Percentiles rank a stretch among this genome's conserved stretches.
These are phyloP conservation scores for Russula virescens DNA, from an alignment of 768 basidiomycete species.

Conservation along the genomic window DNA sequence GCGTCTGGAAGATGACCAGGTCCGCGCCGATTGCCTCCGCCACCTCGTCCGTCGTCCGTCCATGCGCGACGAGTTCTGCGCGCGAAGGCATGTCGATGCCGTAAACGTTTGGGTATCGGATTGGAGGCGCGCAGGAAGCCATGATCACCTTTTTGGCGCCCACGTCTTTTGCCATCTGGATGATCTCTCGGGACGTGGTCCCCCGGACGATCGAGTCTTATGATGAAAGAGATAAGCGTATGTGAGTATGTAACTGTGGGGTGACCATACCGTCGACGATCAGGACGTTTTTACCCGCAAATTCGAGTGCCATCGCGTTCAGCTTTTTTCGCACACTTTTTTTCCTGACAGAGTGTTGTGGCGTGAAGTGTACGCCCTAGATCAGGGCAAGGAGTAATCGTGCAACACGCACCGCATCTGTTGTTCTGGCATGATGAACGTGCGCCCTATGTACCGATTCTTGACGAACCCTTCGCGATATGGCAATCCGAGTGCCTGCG, in stretches of 20 bases:
- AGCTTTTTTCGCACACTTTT: conserved; percentile 95
- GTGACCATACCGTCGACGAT: conserved; percentile 85
- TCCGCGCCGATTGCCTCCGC: conserved; percentile 92
- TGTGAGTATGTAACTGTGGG: conserved; percentile 5
- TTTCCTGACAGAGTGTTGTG: conserved; percentile 41
- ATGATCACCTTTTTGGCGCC: conserved; percentile 95
- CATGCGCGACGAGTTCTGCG: conserved; percentile 91
- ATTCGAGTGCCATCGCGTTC: conserved; percentile 98
- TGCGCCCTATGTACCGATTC: conserved; percentile 96
- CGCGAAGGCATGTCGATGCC: conserved; percentile 99
- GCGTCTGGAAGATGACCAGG: conserved; percentile 91
- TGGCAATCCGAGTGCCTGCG: conserved; percentile 82
- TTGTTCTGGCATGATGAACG: conserved; percentile 99
- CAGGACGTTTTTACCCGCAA: conserved; percentile 84
- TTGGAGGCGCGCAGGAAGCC: conserved; percentile 95
- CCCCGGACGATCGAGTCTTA: conserved; percentile 97
- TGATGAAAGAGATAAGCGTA: no score
- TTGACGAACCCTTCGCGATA: conserved; percentile 99
- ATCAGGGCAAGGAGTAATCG: neutral
- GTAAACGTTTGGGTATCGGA: conserved; percentile 95
- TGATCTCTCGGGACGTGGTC: conserved; percentile 96
- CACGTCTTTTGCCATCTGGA: conserved; percentile 99
- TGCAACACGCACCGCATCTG: conserved; percentile 63
- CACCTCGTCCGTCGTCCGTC: conserved; percentile 96
- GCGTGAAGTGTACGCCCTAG: neutral